Percentiles rank a stretch among this genome's conserved stretches.
Conservation (phyloP, 1,284 basidiomycete species). For the Microstroma glucosiphilum region DNA sequence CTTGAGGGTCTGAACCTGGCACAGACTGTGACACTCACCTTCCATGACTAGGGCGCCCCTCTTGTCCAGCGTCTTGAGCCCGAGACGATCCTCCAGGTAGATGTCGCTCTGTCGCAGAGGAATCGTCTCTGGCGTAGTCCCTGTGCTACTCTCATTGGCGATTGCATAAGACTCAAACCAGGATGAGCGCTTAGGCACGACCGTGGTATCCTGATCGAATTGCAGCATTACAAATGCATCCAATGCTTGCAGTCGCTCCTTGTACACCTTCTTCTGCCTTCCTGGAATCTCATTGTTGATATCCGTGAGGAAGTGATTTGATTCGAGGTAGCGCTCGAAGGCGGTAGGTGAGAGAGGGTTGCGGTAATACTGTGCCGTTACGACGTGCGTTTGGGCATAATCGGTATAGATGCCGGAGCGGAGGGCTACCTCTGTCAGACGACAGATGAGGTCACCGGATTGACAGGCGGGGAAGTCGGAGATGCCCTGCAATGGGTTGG, state of each 20-base stretch:
- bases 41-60: slow-evolving; percentile 54
- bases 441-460: slow-evolving; percentile 57
- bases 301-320: slow-evolving; percentile 57
- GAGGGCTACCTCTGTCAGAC: slow-evolving; percentile 64
- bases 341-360: slow-evolving; percentile 62
- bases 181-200: slow-evolving; percentile 41
- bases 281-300: slow-evolving; percentile 48
- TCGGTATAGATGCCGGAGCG: slow-evolving; percentile 69
- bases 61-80: slow-evolving; percentile 69
- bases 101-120: slow-evolving; percentile 70
- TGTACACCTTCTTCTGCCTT: slow-evolving; percentile 27
- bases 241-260: slow-evolving; percentile 35
- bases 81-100: slow-evolving; percentile 83
- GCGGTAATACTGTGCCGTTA: slow-evolving; percentile 84
- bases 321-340: slow-evolving; percentile 63
- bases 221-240: slow-evolving; percentile 50
- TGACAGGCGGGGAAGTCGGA: slow-evolving; percentile 70
- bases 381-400: slow-evolving; percentile 43
- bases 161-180: slow-evolving; percentile 45
- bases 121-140: slow-evolving; percentile 54
- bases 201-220: slow-evolving; percentile 42
- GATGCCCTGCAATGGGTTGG: slow-evolving; percentile 56
- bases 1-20: not conserved
- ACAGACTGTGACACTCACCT: not conserved
- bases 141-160: slow-evolving; percentile 18